A percentile compares a stretch with the other conserved stretches of the same genome.
Conservation (phyloP, 306 rosid species). For the barrel medic (Medicago truncatula) region DNA sequence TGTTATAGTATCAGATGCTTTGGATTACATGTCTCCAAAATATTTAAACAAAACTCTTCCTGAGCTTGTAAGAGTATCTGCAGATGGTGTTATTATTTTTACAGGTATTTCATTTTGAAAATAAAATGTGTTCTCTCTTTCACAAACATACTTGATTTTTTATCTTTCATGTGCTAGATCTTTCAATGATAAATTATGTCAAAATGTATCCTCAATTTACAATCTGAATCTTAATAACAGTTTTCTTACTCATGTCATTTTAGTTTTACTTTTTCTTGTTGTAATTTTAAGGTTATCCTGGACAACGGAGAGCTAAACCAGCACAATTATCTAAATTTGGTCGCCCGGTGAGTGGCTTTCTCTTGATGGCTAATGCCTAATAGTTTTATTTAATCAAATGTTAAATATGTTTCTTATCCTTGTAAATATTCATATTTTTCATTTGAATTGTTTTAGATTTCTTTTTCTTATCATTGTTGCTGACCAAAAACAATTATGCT, state of each 20-base stretch:
- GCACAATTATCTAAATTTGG: slow-evolving; percentile 84
- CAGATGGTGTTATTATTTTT: slow-evolving; percentile 74
- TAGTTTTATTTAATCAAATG: slow-evolving; percentile 17
- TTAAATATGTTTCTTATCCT: background rate
- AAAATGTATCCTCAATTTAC: slow-evolving; percentile 1
- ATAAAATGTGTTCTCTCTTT: slow-evolving; percentile 11
- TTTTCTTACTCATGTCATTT: slow-evolving; percentile 30
- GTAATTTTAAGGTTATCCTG: slow-evolving; percentile 68
- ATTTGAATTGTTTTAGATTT: background rate
- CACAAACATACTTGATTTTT: background rate
- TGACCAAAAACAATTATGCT: slow-evolving; percentile 38
- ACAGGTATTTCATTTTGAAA: slow-evolving; percentile 57
- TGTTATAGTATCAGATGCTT: slow-evolving; percentile 79
- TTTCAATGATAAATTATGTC: slow-evolving; percentile 9
- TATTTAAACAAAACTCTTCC: slow-evolving; percentile 88
- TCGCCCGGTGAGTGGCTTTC: slow-evolving; percentile 77
- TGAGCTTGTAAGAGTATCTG: slow-evolving; percentile 80
- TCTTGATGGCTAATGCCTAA: slow-evolving; percentile 5
- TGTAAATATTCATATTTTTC: too few species aligned
- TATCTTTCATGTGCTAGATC: background rate
- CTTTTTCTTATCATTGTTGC: slow-evolving; percentile 5
- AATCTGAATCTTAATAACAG: background rate
- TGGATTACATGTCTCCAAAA: slow-evolving; percentile 93
- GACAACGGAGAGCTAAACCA: slow-evolving; percentile 77
- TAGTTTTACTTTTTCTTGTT: background rate